Conservation (phyloP, 306 rosid genomes). For the Chamaecrista fasciculata region DNA sequence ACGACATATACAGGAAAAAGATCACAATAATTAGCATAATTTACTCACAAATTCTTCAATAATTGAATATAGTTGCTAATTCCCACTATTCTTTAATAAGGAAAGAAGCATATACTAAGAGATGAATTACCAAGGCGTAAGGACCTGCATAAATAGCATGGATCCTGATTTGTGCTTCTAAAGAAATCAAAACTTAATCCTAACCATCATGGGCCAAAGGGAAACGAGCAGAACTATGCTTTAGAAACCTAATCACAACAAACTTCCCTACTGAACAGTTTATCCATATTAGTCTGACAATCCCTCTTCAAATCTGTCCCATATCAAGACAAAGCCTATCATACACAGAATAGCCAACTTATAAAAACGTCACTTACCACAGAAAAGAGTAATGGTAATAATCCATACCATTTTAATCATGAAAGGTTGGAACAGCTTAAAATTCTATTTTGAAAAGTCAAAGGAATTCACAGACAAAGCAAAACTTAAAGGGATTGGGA, state of each 20-base stretch:
- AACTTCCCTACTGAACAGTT: not conserved
- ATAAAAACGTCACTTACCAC: not conserved
- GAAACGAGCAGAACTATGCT: not conserved
- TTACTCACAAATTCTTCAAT: too few species aligned
- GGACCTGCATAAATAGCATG: too few species aligned
- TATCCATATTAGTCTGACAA: conserved; percentile 12
- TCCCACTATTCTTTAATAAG: too few species aligned
- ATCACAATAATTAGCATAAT: too few species aligned
- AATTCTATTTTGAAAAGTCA: conserved; percentile 16
- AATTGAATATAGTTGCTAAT: too few species aligned
- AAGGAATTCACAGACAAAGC: conserved; percentile 9
- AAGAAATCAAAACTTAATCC: too few species aligned
- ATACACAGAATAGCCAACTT: not conserved
- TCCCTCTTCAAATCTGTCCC: not conserved
- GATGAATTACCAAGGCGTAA: too few species aligned
- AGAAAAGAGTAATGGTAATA: conserved; percentile 12
- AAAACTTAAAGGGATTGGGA: conserved; percentile 14
- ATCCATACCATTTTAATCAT: conserved; percentile 1
- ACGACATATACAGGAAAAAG: too few species aligned
- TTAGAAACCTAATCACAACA: not conserved
- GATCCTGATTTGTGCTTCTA: too few species aligned
- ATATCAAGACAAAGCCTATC: not conserved
- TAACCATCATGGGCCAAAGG: not conserved
- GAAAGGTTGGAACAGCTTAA: not conserved
- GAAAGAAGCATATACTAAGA: too few species aligned